Evolutionary conservation across 805 yeast species (phyloP).

Genomic region (Isabelozyma heimii): DNA sequence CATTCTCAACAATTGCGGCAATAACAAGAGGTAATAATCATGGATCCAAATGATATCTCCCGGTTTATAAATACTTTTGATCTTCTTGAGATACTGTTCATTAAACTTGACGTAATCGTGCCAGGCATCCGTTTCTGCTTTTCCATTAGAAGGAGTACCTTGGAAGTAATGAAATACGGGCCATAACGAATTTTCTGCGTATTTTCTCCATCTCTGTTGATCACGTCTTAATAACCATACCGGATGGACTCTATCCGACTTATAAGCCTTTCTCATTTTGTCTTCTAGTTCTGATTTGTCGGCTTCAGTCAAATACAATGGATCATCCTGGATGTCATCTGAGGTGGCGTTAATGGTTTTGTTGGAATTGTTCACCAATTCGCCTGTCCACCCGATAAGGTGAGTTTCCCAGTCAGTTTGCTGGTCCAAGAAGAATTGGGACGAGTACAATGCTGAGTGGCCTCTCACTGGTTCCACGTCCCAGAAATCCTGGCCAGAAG

Average conservation of each 20-base stretch:
- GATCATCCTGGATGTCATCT: constrained; percentile 52
- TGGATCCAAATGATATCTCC: constrained; percentile 95
- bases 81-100: constrained; percentile 82
- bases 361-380: constrained; percentile 44
- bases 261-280: constrained; percentile 44
- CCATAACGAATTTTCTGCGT: constrained; percentile 91
- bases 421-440: constrained; percentile 60
- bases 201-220: constrained; percentile 81
- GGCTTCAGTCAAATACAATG: constrained; percentile 53
- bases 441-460: constrained; percentile 78
- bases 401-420: constrained; percentile 85
- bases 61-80: constrained; percentile 68
- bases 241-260: constrained; percentile 65
- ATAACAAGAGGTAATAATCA: constrained; percentile 77
- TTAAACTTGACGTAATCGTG: constrained; percentile 86
- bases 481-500: constrained; percentile 44
- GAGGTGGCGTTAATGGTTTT: constrained; percentile 10
- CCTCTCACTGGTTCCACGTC: constrained; percentile 69
- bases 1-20: constrained; percentile 83
- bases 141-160: constrained; percentile 67
- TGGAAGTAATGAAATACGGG: constrained; percentile 93
- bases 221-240: constrained; percentile 83
- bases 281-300: constrained; percentile 54
- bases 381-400: constrained; percentile 95
- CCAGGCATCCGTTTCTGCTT: constrained; percentile 72